phyloP scores from a whole-genome alignment of 2,329 filamentous ascomycete species.

The Scorias spongiosa region DNA sequence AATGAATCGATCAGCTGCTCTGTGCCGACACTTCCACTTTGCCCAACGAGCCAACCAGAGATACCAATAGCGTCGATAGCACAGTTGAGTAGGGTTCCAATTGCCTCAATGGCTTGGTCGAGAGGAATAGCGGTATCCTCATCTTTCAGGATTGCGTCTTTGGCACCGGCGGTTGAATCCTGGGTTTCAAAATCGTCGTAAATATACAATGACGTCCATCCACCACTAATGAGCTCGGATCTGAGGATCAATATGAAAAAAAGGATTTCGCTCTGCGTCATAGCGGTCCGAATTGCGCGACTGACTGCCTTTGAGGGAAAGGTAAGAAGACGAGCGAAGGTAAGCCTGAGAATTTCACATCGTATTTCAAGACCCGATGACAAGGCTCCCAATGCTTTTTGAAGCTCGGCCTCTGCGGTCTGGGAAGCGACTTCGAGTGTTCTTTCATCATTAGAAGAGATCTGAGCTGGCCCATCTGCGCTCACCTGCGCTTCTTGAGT shows the following conservation, averaged over 20 bases:
- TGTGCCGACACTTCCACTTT: slow-evolving; percentile 36
- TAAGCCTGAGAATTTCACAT: slow-evolving; percentile 48
- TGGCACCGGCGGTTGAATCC: slow-evolving; percentile 48
- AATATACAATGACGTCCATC: slow-evolving; percentile 60
- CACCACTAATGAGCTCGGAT: slow-evolving; percentile 56
- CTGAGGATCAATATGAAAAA: slow-evolving; percentile 59
- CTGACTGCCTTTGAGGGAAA: slow-evolving; percentile 48
- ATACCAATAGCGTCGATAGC: slow-evolving; percentile 63
- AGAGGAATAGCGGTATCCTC: slow-evolving; percentile 37
- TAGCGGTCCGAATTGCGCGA: slow-evolving; percentile 45
- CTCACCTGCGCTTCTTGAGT: slow-evolving; percentile 35
- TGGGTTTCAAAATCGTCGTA: slow-evolving; percentile 38
- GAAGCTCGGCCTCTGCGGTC: slow-evolving; percentile 39
- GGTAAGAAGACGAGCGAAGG: slow-evolving; percentile 53
- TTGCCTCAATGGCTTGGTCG: slow-evolving; percentile 54
- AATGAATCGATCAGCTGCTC: slow-evolving; percentile 51
- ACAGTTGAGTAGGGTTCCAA: slow-evolving; percentile 55
- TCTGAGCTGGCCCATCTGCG: slow-evolving; percentile 28
- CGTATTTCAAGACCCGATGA: slow-evolving; percentile 48
- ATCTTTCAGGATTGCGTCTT: slow-evolving; percentile 26
- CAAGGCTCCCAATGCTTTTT: slow-evolving; percentile 52
- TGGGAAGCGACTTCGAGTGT: slow-evolving; percentile 25
- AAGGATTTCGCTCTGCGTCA: slow-evolving; percentile 53
- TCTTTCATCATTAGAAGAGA: slow-evolving; percentile 9
- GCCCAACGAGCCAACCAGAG: slow-evolving; percentile 57